phyloP scores from a whole-genome alignment of 73 alveolate species.

The Paramecium biaurelia region DNA sequence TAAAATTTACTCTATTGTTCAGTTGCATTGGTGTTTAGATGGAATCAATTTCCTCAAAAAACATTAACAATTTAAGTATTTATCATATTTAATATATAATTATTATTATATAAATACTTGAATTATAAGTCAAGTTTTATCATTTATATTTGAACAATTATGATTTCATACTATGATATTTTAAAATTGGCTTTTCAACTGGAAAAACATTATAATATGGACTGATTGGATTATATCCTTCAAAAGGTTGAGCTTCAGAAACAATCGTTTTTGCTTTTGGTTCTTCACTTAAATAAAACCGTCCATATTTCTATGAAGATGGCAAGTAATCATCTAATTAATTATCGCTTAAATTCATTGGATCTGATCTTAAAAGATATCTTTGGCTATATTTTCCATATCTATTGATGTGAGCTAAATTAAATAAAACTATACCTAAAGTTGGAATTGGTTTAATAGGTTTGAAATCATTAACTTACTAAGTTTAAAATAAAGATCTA shows the following conservation, averaged over 20 bases:
- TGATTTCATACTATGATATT: conserved; percentile 44
- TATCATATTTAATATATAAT: neutral
- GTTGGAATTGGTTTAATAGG: conserved; percentile 24
- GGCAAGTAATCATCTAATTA: neutral
- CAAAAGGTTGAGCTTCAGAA: conserved; percentile 10
- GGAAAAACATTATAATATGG: conserved; percentile 9
- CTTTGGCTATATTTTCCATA: conserved; percentile 43
- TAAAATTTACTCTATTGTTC: neutral
- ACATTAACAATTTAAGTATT: neutral
- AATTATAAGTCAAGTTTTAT: neutral
- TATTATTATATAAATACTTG: neutral
- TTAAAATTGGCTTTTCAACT: conserved; percentile 34
- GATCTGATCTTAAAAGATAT: conserved; percentile 22
- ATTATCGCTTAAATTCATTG: neutral
- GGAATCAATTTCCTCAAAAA: neutral
- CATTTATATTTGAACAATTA: conserved; percentile 28
- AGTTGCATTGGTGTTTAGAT: neutral
- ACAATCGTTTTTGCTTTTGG: neutral
- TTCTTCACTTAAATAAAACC: conserved; percentile 50
- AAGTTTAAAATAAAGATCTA: neutral
- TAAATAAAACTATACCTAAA: neutral
- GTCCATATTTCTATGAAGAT: conserved; percentile 29
- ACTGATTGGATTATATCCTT: neutral
- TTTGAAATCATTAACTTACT: neutral
- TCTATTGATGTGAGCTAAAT: neutral